Base-by-base conservation (phyloP, 179 eudicot genomes). In the Beta macrorhiza region DNA sequence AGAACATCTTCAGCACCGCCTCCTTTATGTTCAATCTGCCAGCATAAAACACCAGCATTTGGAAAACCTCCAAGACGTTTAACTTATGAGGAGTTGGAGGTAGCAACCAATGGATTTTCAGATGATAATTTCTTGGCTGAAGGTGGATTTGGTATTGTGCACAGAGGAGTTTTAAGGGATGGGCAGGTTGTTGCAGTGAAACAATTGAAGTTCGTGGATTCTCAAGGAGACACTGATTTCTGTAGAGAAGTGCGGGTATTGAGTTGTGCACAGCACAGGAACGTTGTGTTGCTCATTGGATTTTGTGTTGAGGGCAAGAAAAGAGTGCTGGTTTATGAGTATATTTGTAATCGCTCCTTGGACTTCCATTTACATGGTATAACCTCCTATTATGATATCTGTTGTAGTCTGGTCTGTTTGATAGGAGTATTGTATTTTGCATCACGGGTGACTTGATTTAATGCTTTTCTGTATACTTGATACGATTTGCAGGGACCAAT, bases 211-310 rank as follows among this genome's bases (percentile, higher is more conserved):
- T 89, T 87, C 77, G 83, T 83, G 0, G 92, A 92, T 77, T 89
- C 91, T 55, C 90, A 95, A 82, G 92, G 88, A 64, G 95, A 95
- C 83, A 84, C 87, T 86, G 99, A 95, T 87, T 95, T 95, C 86
- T 90, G 91, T 78, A 87, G 90, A 80, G 98, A 95, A 90, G 95
- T 93, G 22, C 82, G 89, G 59, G 91, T 95, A 11, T 82, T 95
- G 78, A 93, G 94, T 76, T 93, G 95, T 85, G 98, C 99, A 37
- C 98, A 93, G 79, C 99, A 95, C 82, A 87, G 93, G 84, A 95
- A 95, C 83, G 95, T 95, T 42, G 99, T 95, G 78, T 82, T 93
- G 89, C 85, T 95, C 62, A 86, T 92, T 81, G 99, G 99, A 1
- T 95, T 91, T 86, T 93, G 99, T 84, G 79, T 87, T 14, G 92